These are phyloP conservation scores for Przewalskia tangutica DNA, from an alignment of 257 asterid genomes.

Conservation along the genomic window DNA sequence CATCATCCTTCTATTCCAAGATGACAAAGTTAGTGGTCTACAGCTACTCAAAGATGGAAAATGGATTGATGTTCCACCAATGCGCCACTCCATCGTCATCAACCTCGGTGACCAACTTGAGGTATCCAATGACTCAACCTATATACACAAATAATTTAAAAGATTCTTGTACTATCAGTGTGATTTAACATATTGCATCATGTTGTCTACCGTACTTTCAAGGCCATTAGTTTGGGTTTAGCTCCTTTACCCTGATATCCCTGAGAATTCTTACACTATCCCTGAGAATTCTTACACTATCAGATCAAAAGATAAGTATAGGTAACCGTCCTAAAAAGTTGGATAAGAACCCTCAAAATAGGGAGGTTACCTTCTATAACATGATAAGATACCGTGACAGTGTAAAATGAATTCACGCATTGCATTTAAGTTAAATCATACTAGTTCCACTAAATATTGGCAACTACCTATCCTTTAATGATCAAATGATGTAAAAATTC, in stretches of 20 bases:
- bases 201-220: not conserved
- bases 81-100: slow-evolving; percentile 64
- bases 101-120: slow-evolving; percentile 68
- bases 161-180: not conserved
- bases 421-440: not conserved
- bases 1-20: slow-evolving; percentile 65
- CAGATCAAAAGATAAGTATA: no score
- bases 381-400: not conserved
- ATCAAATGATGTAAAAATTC: not conserved
- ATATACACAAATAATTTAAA: not conserved
- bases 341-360: not conserved
- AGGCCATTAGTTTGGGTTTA: not conserved
- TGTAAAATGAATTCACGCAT: not conserved
- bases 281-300: no score
- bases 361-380: not conserved
- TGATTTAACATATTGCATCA: not conserved
- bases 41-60: slow-evolving; percentile 64
- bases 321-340: not conserved
- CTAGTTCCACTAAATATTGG: not conserved
- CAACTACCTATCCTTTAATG: not conserved
- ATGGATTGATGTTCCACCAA: slow-evolving; percentile 75
- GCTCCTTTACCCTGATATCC: not conserved
- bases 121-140: slow-evolving; percentile 22
- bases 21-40: slow-evolving; percentile 64
- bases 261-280: no score